phyloP scores from a whole-genome alignment of 352 stramenopile genomes.

The Salisapilia sapeloensis region DNA sequence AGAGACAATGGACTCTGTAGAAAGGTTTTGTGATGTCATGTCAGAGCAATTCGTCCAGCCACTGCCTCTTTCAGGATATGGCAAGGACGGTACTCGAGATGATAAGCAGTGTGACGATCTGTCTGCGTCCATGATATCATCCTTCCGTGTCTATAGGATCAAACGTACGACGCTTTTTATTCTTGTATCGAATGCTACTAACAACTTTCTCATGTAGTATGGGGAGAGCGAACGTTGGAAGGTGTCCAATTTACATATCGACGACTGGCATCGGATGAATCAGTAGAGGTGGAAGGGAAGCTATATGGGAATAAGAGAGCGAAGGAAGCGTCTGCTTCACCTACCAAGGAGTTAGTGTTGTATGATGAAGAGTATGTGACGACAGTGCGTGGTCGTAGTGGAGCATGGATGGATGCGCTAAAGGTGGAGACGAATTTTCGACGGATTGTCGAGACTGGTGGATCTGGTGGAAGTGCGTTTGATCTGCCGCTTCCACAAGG shows the following conservation, averaged over 20 bases:
- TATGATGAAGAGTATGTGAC: slow-evolving; percentile 29
- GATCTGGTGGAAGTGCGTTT: slow-evolving; percentile 42
- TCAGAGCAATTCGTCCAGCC: slow-evolving; percentile 21
- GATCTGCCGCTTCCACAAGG: slow-evolving; percentile 7
- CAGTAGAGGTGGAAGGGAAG: slow-evolving; percentile 4
- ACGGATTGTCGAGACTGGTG: slow-evolving; percentile 27
- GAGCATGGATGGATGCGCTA: slow-evolving; percentile 60
- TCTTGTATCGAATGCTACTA: too few species aligned
- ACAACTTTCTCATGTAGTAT: too few species aligned
- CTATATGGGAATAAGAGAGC: slow-evolving; percentile 34
- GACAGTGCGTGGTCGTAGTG: slow-evolving; percentile 33
- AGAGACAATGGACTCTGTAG: slow-evolving; percentile 3
- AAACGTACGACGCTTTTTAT: slow-evolving; percentile 1
- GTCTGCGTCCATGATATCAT: background rate
- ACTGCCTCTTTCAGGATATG: slow-evolving; percentile 22
- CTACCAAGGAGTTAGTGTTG: slow-evolving; percentile 17
- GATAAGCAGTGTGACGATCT: slow-evolving; percentile 12
- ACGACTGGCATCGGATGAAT: too few species aligned
- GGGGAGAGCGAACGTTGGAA: too few species aligned
- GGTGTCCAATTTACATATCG: too few species aligned
- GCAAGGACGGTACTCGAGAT: slow-evolving; percentile 6
- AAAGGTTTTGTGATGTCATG: slow-evolving; percentile 18
- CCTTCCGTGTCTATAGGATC: background rate
- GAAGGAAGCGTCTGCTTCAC: slow-evolving; percentile 7
- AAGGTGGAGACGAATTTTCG: slow-evolving; percentile 48